Conservation (phyloP, 2,329 filamentous ascomycete species). For the Didymellaceae sp. region DNA sequence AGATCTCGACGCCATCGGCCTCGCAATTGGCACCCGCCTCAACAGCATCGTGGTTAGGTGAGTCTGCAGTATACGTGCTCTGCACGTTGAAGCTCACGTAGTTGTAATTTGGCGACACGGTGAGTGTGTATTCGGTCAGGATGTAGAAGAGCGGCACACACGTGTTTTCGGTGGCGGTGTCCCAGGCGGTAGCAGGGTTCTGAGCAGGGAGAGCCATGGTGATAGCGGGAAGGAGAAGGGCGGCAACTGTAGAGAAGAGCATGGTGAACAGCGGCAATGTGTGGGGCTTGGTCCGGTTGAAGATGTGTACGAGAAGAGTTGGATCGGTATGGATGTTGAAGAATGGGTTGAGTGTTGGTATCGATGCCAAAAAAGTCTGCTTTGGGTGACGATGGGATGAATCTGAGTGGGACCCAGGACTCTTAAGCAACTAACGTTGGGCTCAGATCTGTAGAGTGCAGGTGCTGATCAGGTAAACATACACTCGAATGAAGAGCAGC, state of each 20-base stretch:
- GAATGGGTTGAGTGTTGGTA: slow-evolving; percentile 10
- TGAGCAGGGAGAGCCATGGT: slow-evolving; percentile 25
- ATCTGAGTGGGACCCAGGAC: too few relatives aligned
- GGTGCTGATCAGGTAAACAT: not conserved
- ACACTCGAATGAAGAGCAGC: not conserved
- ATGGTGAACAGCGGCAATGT: slow-evolving; percentile 13
- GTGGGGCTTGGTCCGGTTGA: not conserved
- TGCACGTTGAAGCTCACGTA: slow-evolving; percentile 36
- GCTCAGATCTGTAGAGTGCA: too few relatives aligned
- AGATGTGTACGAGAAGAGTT: not conserved
- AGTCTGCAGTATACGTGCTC: slow-evolving; percentile 25
- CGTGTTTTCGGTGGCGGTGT: slow-evolving; percentile 14
- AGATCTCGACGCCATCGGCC: slow-evolving; percentile 20
- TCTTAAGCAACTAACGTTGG: too few relatives aligned
- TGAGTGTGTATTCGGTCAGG: slow-evolving; percentile 31
- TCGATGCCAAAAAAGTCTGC: slow-evolving; percentile 10
- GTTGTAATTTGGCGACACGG: slow-evolving; percentile 17
- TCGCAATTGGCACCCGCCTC: slow-evolving; percentile 26
- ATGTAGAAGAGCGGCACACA: slow-evolving; percentile 37
- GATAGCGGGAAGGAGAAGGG: slow-evolving; percentile 27
- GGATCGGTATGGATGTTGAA: slow-evolving; percentile 6
- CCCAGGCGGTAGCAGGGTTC: slow-evolving; percentile 11
- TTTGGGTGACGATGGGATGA: not conserved
- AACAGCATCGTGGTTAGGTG: slow-evolving; percentile 29
- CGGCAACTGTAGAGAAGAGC: slow-evolving; percentile 16